These are phyloP conservation scores for Solanum chiquidenum DNA, from an alignment of 257 asterid species.

Conservation along the genomic window DNA sequence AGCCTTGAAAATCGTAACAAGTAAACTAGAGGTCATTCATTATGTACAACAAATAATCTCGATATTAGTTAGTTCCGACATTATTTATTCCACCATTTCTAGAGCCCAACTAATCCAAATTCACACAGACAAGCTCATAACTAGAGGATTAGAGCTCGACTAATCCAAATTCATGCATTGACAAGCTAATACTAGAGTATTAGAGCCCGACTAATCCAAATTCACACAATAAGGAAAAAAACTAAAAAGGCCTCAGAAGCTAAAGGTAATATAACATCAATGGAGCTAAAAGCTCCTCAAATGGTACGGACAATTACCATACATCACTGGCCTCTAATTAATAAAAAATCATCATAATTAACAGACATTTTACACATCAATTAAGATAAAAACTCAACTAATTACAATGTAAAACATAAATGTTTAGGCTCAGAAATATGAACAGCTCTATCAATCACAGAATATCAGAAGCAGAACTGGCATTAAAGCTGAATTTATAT, in stretches of 20 bases:
- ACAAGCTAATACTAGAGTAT: too few species aligned
- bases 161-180: too few species aligned
- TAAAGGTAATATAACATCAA: background rate
- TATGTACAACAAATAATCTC: too few species aligned
- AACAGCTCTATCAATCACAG: constrained; percentile 91
- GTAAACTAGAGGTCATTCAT: background rate
- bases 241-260: background rate
- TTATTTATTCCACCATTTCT: too few species aligned
- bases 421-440: constrained; percentile 38
- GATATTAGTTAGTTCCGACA: too few species aligned
- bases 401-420: background rate
- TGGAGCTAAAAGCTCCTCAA: background rate
- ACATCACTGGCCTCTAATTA: background rate
- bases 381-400: background rate
- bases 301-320: constrained; percentile 6
- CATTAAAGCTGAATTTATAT: constrained; percentile 51
- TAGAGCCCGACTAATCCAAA: background rate
- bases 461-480: constrained; percentile 99
- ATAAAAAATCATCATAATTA: background rate
- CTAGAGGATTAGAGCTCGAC: too few species aligned
- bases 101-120: background rate
- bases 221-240: accelerated
- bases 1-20: background rate
- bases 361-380: background rate
- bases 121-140: too few species aligned